Evolutionary conservation across 441 rosid species (phyloP).

Genomic region (Mallotus repandus): DNA sequence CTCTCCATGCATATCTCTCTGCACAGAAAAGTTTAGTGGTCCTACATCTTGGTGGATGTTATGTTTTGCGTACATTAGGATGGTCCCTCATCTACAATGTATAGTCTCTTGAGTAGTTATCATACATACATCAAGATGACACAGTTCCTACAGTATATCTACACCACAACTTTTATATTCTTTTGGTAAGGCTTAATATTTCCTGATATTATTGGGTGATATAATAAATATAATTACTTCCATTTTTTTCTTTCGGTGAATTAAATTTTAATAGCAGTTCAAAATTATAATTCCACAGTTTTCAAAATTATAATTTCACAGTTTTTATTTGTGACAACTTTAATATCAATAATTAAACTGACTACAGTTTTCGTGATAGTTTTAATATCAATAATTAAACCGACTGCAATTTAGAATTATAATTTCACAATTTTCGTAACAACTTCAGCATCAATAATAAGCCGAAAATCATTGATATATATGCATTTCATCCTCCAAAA

Average conservation of each 20-base stretch:
- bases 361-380: too few relatives aligned
- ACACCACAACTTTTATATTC: conserved; percentile 32
- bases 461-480: too few relatives aligned
- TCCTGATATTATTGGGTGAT: neutral
- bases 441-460: too few relatives aligned
- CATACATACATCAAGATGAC: conserved; percentile 33
- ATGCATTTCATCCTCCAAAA: too few relatives aligned
- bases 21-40: conserved; percentile 37
- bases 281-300: neutral
- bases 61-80: neutral
- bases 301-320: neutral
- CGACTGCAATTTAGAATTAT: too few relatives aligned
- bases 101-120: conserved; percentile 24
- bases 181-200: neutral
- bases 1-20: conserved; percentile 30
- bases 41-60: conserved; percentile 31
- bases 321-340: too few relatives aligned
- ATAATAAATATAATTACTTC: neutral
- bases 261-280: neutral
- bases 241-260: neutral
- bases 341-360: too few relatives aligned
- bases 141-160: conserved; percentile 16
- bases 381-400: too few relatives aligned
- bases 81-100: conserved; percentile 46
- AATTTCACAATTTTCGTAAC: too few relatives aligned